Conservation (phyloP, 768 basidiomycete species). For the Rhodotorula sphaerocarpa region DNA sequence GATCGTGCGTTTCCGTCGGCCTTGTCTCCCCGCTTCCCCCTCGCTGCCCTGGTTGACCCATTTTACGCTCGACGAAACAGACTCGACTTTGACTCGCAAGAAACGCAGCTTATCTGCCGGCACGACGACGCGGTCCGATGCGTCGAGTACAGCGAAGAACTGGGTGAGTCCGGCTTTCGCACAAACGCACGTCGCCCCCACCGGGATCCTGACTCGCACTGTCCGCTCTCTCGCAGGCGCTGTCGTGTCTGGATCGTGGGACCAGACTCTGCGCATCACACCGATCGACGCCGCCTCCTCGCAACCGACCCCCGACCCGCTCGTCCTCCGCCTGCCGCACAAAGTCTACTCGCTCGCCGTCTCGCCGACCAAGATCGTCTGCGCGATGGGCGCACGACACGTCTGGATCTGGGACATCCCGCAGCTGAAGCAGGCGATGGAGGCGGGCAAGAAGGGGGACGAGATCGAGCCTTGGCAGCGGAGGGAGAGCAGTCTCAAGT, state of each 20-base stretch:
- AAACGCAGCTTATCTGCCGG: slow-evolving; percentile 63
- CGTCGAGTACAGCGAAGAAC: slow-evolving; percentile 60
- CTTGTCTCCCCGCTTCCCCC: no score
- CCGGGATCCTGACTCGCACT: no score
- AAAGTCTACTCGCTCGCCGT: slow-evolving; percentile 78
- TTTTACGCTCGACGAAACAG: no score
- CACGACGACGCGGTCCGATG: slow-evolving; percentile 72
- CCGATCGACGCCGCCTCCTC: slow-evolving; percentile 56
- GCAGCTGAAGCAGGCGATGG: slow-evolving; percentile 51
- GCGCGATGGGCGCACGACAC: slow-evolving; percentile 82
- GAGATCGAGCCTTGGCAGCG: slow-evolving; percentile 56
- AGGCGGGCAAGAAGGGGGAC: slow-evolving; percentile 38
- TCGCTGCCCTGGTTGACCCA: background rate
- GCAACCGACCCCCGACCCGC: slow-evolving; percentile 44
- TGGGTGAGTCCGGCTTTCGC: slow-evolving; percentile 50
- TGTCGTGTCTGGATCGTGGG: slow-evolving; percentile 85
- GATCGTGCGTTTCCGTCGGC: slow-evolving; percentile 57
- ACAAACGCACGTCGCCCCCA: background rate
- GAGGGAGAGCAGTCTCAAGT: slow-evolving; percentile 88
- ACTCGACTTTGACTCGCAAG: slow-evolving; percentile 67
- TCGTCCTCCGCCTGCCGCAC: slow-evolving; percentile 64
- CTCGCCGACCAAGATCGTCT: slow-evolving; percentile 69
- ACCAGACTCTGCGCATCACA: slow-evolving; percentile 78
- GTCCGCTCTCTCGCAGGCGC: slow-evolving; percentile 48
- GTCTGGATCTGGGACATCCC: slow-evolving; percentile 84